Conservation (phyloP, 169 alveolate genomes). For the Eimeria sp. region DNA sequence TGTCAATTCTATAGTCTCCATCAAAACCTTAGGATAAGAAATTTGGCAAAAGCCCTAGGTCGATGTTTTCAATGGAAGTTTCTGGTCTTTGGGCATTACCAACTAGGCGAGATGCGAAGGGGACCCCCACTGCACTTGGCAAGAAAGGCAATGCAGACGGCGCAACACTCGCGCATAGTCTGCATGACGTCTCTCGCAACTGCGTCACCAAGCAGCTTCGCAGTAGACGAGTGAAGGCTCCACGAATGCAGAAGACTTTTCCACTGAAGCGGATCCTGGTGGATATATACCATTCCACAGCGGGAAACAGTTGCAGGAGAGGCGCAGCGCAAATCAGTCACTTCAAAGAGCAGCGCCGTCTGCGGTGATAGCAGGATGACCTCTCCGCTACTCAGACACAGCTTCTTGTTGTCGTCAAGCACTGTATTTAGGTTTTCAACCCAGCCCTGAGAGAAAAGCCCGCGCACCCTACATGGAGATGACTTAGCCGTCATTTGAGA, state of each 20-base stretch:
- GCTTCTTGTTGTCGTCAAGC: slow-evolving; percentile 97
- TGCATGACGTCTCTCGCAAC: slow-evolving; percentile 21
- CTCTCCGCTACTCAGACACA: slow-evolving; percentile 95
- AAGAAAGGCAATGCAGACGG: slow-evolving; percentile 42
- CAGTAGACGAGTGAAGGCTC: slow-evolving; percentile 84
- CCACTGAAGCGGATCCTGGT: slow-evolving; percentile 95
- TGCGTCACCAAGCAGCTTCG: slow-evolving; percentile 41
- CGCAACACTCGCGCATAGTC: slow-evolving; percentile 29
- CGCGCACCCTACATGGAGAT: background rate
- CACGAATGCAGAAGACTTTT: slow-evolving; percentile 95
- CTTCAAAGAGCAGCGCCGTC: slow-evolving; percentile 96
- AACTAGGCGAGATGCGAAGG: slow-evolving; percentile 33
- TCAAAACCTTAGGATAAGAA: background rate
- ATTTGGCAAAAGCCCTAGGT: background rate
- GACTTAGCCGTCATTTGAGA: background rate
- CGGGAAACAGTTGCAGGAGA: slow-evolving; percentile 98
- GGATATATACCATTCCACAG: slow-evolving; percentile 97
- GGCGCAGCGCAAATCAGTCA: slow-evolving; percentile 94
- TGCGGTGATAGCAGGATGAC: slow-evolving; percentile 93
- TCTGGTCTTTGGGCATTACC: background rate
- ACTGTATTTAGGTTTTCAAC: slow-evolving; percentile 98
- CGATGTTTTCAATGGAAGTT: background rate
- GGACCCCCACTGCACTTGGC: slow-evolving; percentile 51
- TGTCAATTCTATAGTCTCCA: background rate
- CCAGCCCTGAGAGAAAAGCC: slow-evolving; percentile 87